Percentiles rank a stretch among this genome's conserved stretches.
Conservation (phyloP, 1,284 basidiomycete species). For the Schizophyllum amplum region DNA sequence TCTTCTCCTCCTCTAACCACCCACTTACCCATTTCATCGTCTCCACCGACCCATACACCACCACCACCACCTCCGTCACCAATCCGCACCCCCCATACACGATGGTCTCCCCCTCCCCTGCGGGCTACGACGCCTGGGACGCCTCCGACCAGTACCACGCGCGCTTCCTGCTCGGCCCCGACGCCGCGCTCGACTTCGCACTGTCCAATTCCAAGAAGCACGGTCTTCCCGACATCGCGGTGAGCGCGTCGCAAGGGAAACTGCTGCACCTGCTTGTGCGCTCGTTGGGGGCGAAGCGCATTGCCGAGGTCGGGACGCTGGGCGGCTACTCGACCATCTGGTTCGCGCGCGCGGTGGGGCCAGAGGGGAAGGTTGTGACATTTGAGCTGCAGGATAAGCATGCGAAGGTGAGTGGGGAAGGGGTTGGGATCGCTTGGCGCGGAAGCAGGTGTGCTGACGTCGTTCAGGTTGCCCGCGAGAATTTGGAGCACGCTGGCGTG, state of each 20-base stretch:
- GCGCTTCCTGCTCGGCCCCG: slow-evolving; percentile 37
- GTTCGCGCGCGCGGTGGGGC: slow-evolving; percentile 48
- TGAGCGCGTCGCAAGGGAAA: slow-evolving; percentile 50
- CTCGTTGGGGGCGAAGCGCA: slow-evolving; percentile 39
- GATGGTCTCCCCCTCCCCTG: background rate
- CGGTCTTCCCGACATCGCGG: slow-evolving; percentile 43
- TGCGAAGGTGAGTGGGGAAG: slow-evolving; percentile 29
- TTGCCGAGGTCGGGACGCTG: slow-evolving; percentile 54
- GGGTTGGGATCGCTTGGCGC: background rate
- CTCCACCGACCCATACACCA: background rate
- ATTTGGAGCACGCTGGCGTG: slow-evolving; percentile 30
- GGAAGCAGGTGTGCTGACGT: background rate
- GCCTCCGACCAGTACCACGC: slow-evolving; percentile 49
- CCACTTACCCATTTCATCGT: background rate
- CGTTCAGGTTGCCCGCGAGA: slow-evolving; percentile 26
- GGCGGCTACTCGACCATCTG: slow-evolving; percentile 56
- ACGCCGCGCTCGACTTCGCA: slow-evolving; percentile 36
- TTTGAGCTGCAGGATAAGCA: slow-evolving; percentile 41
- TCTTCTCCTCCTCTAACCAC: background rate
- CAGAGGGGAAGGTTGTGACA: slow-evolving; percentile 41
- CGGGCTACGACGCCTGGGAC: slow-evolving; percentile 25
- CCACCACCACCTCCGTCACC: background rate
- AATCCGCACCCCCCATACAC: background rate
- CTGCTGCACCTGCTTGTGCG: slow-evolving; percentile 40
- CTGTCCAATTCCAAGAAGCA: slow-evolving; percentile 31